These are phyloP conservation scores for Talaromyces wortmannii DNA, from an alignment of 495 filamentous ascomycete species.

Conservation along the genomic window DNA sequence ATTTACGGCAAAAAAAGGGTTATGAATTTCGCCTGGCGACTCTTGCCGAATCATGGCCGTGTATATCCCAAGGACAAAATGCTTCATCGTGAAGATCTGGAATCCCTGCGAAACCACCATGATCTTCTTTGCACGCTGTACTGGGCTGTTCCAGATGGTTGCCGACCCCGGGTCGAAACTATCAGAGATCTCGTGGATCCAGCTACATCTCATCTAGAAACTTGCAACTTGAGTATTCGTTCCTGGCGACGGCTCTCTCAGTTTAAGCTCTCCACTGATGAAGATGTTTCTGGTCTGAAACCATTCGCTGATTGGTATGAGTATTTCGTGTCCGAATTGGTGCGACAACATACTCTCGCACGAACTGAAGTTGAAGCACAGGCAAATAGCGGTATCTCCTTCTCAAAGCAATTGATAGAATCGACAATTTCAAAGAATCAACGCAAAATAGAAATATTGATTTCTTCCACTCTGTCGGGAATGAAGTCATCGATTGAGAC, in stretches of 20 bases:
- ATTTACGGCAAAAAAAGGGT: constrained; percentile 64
- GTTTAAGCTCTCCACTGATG: constrained; percentile 61
- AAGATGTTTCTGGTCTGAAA: constrained; percentile 42
- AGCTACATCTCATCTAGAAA: constrained; percentile 73
- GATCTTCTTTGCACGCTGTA: constrained; percentile 87
- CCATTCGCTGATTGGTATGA: constrained; percentile 66
- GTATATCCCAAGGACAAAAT: constrained; percentile 78
- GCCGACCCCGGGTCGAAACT: constrained; percentile 61
- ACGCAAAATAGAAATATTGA: constrained; percentile 48
- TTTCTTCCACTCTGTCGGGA: constrained; percentile 47
- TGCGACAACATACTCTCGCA: constrained; percentile 51
- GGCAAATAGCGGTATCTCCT: constrained; percentile 27
- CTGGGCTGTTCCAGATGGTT: constrained; percentile 68
- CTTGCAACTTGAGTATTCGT: constrained; percentile 73
- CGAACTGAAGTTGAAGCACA: constrained; percentile 57
- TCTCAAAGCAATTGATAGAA: constrained; percentile 47
- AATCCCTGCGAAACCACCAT: constrained; percentile 86
- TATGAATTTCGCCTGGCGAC: constrained; percentile 66
- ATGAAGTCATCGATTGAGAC: constrained; percentile 43
- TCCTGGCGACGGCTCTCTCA: constrained; percentile 74
- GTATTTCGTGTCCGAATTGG: constrained; percentile 47
- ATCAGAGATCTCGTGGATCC: constrained; percentile 77
- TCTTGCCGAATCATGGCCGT: constrained; percentile 83
- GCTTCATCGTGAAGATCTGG: constrained; percentile 68
- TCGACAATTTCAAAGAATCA: constrained; percentile 54